Evolutionary conservation across 192 early-diverging fungal species (phyloP), one percentile per base, ranked within the genome.

Genomic region (Rhizophagus clarus): DNA sequence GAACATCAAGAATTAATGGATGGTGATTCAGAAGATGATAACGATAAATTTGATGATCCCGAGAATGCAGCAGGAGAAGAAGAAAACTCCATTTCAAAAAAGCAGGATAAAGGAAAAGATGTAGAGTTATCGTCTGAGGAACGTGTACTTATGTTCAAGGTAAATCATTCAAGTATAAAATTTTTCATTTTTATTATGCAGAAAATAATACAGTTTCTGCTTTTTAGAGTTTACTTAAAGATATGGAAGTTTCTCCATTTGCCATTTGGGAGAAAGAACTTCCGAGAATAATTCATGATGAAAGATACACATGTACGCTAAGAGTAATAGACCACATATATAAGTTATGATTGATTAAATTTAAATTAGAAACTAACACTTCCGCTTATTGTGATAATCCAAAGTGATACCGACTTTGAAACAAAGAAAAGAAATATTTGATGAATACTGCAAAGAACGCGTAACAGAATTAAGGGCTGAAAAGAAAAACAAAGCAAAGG

Each of bases 231-330:
- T 72, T 95, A 79, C 82, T 95, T 63, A 85, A 87, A 24, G 95
- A 96, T 74, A 86, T 85, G 37, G 86, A 93, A 22, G 89, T 94
- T 24, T 90, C 87, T n/a, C 94, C 92, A 31, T 96, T 92, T 73
- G 88, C 93, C 29, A 92, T 91, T 7, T 94, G 91, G 89, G 91
- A 93, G 56, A 90, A 87, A 80, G 93, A 95, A 60, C 79, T 91
- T 4, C 86, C 87, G 7, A 91, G 91, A 79, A 83, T 96, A 51
- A 88, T 90, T 69, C 61, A 79, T 22, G 95, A 96, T 80, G 76
- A 80, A 24, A 81, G 95, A 78, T 94, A 89, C 72, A 82, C 76
- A 76, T 64, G 89, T 91, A 80, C 61, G 84, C 51, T 15, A 62
- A 32, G 32, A 80, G 17, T 22, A 22, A 22, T 56, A 0, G 6